Base-by-base conservation (phyloP, 2,329 filamentous ascomycete genomes). In the Tolypocladium endophyticum region DNA sequence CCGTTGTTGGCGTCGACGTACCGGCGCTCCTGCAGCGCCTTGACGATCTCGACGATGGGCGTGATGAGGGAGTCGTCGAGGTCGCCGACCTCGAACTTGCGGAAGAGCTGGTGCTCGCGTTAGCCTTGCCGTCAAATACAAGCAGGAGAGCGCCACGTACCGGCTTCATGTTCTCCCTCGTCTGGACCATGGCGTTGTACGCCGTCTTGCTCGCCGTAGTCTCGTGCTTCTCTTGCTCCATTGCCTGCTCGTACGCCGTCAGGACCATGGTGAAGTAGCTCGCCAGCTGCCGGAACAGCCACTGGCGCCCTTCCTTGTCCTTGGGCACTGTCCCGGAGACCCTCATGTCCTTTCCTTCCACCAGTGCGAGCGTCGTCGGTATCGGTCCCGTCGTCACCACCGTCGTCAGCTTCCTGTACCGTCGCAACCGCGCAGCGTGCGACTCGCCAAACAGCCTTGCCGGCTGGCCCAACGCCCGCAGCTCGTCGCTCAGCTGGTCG, bases 181-280 rank as follows among this genome's bases (percentile, higher is more conserved):
- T 92, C 71, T 93, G 90, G 3, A 89, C 80, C 89, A 97, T 96
- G 57, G 90, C 88, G 68, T 83, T 88, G 66, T 88, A 87, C 7
- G 94, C 94, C 63, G 87, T 85, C 68, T 90, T 91, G 67, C 92
- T 91, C 25, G 90, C 86, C 64, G 87, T 88, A 35, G 89, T 92
- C 58, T 85, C 81, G 35, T 73, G 72, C 66, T 74, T 77, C 69
- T 83, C 77, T 61, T 87, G 84, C 66, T 89, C 84, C 67, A 99
- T 83, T 6, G 92, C 92, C 47, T 77, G 71, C 67, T 92, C 85
- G 88, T 95, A 99, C 72, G 95, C 93, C 53, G 81, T 83, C 60
- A 99, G 78, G n/a, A 99, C 85, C 86, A 99, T 91, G 58, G 90
- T 95, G 77, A 99, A 97, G 78, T 97, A 99, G 56, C 90, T 94